phyloP scores from a whole-genome alignment of 495 filamentous ascomycete genomes.

The Hypoxylon intermedium region DNA sequence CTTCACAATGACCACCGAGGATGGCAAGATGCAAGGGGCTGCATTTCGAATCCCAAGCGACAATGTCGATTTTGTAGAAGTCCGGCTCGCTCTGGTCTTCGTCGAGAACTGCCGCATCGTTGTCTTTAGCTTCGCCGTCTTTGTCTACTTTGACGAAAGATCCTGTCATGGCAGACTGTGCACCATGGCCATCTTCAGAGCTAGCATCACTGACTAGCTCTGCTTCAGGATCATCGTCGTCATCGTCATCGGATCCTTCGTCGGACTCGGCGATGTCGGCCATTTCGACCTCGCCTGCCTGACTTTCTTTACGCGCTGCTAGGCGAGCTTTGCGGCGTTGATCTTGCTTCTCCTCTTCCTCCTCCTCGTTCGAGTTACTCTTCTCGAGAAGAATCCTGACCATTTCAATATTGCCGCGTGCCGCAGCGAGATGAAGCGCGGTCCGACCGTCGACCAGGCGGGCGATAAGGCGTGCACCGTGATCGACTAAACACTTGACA shows the following conservation, averaged over 20 bases:
- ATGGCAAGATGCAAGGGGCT: slow-evolving; percentile 82
- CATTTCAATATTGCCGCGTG: slow-evolving; percentile 70
- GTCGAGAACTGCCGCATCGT: slow-evolving; percentile 49
- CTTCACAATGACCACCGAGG: slow-evolving; percentile 68
- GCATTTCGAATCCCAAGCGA: slow-evolving; percentile 75
- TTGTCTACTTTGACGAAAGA: slow-evolving; percentile 72
- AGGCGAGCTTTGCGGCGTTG: slow-evolving; percentile 48
- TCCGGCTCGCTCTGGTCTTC: slow-evolving; percentile 72
- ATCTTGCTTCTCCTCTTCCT: slow-evolving; percentile 65
- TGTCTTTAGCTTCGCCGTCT: slow-evolving; percentile 42
- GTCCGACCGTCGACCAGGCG: slow-evolving; percentile 79
- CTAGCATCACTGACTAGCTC: slow-evolving; percentile 47
- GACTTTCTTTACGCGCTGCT: slow-evolving; percentile 1
- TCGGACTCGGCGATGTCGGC: slow-evolving; percentile 32
- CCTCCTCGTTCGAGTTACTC: slow-evolving; percentile 73
- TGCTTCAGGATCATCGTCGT: slow-evolving; percentile 47
- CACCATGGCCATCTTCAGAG: slow-evolving; percentile 51
- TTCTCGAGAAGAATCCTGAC: slow-evolving; percentile 71
- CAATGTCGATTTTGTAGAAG: slow-evolving; percentile 75
- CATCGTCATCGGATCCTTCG: slow-evolving; percentile 40
- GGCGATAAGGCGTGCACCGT: slow-evolving; percentile 72
- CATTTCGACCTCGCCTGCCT: slow-evolving; percentile 6
- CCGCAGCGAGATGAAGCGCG: slow-evolving; percentile 78
- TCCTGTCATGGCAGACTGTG: slow-evolving; percentile 60
- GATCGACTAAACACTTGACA: slow-evolving; percentile 73